Base-by-base conservation (phyloP, 352 stramenopile genomes). In the Globisporangium acanthophoron region DNA sequence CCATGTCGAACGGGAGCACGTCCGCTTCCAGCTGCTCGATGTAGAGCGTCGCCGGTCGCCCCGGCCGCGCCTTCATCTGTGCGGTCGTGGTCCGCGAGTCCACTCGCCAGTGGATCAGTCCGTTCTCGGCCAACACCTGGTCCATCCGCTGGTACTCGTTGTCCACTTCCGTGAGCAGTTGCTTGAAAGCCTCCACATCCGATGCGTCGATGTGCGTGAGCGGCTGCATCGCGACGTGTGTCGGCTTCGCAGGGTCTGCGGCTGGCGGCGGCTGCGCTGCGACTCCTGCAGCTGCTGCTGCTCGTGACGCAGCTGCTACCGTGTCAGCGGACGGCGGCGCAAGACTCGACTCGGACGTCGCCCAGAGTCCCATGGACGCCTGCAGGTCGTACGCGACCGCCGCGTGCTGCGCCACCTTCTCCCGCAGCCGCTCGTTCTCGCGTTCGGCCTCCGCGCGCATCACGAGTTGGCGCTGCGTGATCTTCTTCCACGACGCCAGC, bases 11-110 rank as follows among this genome's bases (percentile, higher is more conserved):
- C 39, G 57, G 49, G 15, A 62, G 44, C 31, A 46, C 40, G 29
- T 62, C 41, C 0, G 43, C 41, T 27, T 62, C 49, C 16, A 57
- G 29, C 12, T 57, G 12, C 33, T 62, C 57, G 4, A 61, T 43
- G 24, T 55, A 49, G 20, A 47, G 21, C 18, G 46, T 53, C 3
- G 31, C 3, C 12, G n/a, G 31, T 5, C 39, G 39, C 16, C 9
- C 39, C 21, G 45, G 21, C 6, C 45, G 47, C 0, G 21, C 33
- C 37, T 61, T 61, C 46, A 55, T 35, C 13, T 57, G 40, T 49
- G 44, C 44, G 3, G 41, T 56, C 11, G 55, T 37, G 18, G 46
- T 54, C 33, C 41, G 48, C 24, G 41, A 12, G 24, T 41, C 35
- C 35, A 54, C 46, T 18, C 53, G 46, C 55, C 55, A 55, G 21